Conservation (phyloP, 2,329 filamentous ascomycete genomes). For the Elsinoe perseae region DNA sequence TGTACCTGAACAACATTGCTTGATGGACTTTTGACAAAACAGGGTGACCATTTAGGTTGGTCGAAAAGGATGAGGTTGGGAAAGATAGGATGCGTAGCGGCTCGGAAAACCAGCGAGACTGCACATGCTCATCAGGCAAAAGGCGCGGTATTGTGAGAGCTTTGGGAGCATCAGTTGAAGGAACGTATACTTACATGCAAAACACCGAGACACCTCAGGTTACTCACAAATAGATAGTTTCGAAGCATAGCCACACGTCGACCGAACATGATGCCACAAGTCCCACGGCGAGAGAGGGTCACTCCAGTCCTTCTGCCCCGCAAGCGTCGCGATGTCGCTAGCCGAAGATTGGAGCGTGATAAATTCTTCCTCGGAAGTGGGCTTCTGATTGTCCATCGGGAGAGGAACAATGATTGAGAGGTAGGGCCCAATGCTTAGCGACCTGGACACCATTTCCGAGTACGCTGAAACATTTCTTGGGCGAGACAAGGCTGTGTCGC, state of each 20-base stretch:
- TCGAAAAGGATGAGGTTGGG: constrained; percentile 46
- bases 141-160: constrained; percentile 52
- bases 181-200: not conserved
- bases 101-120: constrained; percentile 57
- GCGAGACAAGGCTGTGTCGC: constrained; percentile 50
- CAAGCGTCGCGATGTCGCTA: no score
- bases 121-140: constrained; percentile 49
- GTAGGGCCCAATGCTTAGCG: constrained; percentile 64
- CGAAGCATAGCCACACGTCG: constrained; percentile 74
- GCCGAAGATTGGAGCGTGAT: no score
- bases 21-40: constrained; percentile 54
- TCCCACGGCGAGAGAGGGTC: constrained; percentile 83
- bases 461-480: constrained; percentile 39
- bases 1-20: constrained; percentile 48
- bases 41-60: constrained; percentile 52
- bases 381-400: constrained; percentile 49
- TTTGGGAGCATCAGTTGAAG: constrained; percentile 24
- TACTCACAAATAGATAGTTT: constrained; percentile 76
- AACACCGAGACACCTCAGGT: not conserved
- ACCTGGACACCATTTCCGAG: constrained; percentile 75
- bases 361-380: not conserved
- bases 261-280: constrained; percentile 82
- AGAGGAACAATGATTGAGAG: constrained; percentile 74
- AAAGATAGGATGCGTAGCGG: constrained; percentile 51
- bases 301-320: constrained; percentile 27